These are phyloP conservation scores for Amanita molliuscula DNA, from an alignment of 768 basidiomycete species.

Conservation along the genomic window DNA sequence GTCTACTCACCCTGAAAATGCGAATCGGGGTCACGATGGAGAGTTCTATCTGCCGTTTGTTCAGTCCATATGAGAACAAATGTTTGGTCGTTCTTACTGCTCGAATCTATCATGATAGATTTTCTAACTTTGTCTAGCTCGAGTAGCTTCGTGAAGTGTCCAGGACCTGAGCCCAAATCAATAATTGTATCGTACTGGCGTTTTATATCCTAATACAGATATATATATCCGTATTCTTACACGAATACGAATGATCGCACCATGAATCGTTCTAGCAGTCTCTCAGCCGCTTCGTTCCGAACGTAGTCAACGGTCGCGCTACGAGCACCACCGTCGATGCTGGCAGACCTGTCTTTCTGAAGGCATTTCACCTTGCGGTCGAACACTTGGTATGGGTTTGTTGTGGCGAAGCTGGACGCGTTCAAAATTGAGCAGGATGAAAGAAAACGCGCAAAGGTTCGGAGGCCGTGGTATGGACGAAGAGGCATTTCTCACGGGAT, in stretches of 20 bases:
- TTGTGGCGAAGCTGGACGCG: slow-evolving; percentile 29
- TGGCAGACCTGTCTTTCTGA: slow-evolving; percentile 70
- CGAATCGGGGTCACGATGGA: slow-evolving; percentile 68
- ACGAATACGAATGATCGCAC: slow-evolving; percentile 28
- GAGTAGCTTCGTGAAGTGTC: slow-evolving; percentile 82
- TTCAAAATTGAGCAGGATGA: slow-evolving; percentile 38
- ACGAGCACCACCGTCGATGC: slow-evolving; percentile 39
- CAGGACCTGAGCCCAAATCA: slow-evolving; percentile 86
- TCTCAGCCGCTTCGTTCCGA: slow-evolving; percentile 81
- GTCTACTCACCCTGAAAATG: slow-evolving; percentile 68
- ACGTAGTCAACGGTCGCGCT: slow-evolving; percentile 87
- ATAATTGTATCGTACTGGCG: slow-evolving; percentile 69
- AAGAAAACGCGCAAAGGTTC: slow-evolving; percentile 24
- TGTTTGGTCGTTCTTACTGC: slow-evolving; percentile 38
- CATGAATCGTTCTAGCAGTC: slow-evolving; percentile 83
- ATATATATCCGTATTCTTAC: neutral
- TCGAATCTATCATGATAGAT: slow-evolving; percentile 79
- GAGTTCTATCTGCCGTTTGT: slow-evolving; percentile 39
- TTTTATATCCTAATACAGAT: slow-evolving; percentile 70
- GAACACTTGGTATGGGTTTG: slow-evolving; percentile 75
- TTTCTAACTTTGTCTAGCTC: slow-evolving; percentile 58
- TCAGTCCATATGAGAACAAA: neutral
- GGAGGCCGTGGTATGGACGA: slow-evolving; percentile 6
- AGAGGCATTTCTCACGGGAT: neutral
- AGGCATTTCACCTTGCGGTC: slow-evolving; percentile 69